Evolutionary conservation across 2,329 filamentous ascomycete species (phyloP), one percentile per base, ranked within the genome.

Genomic region (Teratosphaeria viscida): DNA sequence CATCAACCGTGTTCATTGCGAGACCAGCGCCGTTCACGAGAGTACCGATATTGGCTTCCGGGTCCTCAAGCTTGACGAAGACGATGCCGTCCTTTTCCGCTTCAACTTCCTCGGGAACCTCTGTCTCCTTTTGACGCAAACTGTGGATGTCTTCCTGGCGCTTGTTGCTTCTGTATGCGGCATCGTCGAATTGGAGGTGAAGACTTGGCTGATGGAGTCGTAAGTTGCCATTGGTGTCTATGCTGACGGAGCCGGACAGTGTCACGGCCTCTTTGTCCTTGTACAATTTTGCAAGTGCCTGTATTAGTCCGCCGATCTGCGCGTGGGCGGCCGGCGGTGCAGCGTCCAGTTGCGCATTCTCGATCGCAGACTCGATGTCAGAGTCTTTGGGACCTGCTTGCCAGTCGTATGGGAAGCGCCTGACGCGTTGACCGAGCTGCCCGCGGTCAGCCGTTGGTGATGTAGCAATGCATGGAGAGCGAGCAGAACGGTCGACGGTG

Each of bases 1-100:
- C 87, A 71, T 96, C 91, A 61, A 92, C 85, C 0, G 90, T 95
- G 71, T 94, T 94, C 88, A 96, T 94, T 0, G 90, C 90, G 1
- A 96, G 81, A 0, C 91, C 91, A 0, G 92, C 91, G 52, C 91
- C 90, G 69, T 96, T 96, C 64, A 95, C 90, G 11, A 95, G 78
- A 0, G 88, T 95, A 43, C 90, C 91, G 57, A 95, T 86, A 62
- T 85, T 85, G 57, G 80, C 83, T 58, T 77, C 70, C 0, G 77
- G 77, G 2, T 80, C 78, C 59, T 68, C 59, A 2, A 82, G 79
- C 67, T 83, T 86, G 63, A 95, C 81, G 71, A 92, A 95, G 0
- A 94, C 88, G 66, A 95, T 90, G 3, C 89, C 89, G 60, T 85
- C 78, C 60, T 81, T 79, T 69, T 87, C 85, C 2, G 83, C 86